Evolutionary conservation across 2,329 filamentous ascomycete genomes (phyloP).

Genomic region (Neocucurbitaria cava): DNA sequence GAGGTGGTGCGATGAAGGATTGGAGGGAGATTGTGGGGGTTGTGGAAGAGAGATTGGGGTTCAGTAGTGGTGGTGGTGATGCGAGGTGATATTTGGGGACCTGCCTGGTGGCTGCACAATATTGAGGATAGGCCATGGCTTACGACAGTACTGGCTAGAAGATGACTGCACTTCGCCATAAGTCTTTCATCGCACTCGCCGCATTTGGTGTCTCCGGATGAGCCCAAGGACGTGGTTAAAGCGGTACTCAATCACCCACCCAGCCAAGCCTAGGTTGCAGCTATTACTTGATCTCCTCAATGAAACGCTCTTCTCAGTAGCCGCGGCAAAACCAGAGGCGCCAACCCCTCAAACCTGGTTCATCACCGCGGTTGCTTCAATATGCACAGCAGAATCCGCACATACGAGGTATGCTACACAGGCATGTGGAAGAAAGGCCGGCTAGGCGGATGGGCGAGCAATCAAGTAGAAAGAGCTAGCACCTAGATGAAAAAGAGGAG

Average conservation of each 20-base stretch:
- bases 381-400: not conserved
- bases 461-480: too few relatives aligned
- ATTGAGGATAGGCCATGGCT: not conserved
- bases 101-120: not conserved
- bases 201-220: not conserved
- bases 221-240: not conserved
- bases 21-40: constrained; percentile 76
- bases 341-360: not conserved
- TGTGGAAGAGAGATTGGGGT: constrained; percentile 58
- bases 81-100: not conserved
- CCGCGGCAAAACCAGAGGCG: not conserved
- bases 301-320: not conserved
- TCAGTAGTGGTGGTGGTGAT: constrained; percentile 9
- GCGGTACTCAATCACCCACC: not conserved
- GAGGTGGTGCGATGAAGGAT: constrained; percentile 81
- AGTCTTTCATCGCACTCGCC: not conserved
- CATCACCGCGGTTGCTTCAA: not conserved
- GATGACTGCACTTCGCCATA: not conserved
- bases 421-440: too few relatives aligned
- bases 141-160: not conserved
- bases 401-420: not conserved
- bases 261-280: not conserved
- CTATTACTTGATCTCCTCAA: not conserved
- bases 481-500: too few relatives aligned
- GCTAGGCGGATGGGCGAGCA: too few relatives aligned